Evolutionary conservation across 768 basidiomycete species (phyloP).

Genomic region (Saitozyma sp.): DNA sequence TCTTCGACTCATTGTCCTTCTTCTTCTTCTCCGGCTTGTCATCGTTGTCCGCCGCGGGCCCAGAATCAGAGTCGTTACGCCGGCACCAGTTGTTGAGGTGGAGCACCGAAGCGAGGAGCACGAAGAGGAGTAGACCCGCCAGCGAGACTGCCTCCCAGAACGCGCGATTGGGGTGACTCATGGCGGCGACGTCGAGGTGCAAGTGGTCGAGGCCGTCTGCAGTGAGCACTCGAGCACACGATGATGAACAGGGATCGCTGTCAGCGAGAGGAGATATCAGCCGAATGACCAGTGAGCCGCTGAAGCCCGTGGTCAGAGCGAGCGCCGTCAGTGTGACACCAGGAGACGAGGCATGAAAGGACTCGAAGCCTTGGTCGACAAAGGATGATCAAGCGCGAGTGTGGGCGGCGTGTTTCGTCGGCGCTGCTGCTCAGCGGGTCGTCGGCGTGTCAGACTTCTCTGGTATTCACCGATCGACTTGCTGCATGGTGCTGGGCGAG

Average conservation of each 20-base stretch:
- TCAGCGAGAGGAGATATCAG: background rate
- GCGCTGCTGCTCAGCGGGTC: too few species aligned
- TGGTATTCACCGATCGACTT: too few species aligned
- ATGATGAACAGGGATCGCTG: background rate
- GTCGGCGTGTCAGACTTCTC: too few species aligned
- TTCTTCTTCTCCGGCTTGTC: background rate
- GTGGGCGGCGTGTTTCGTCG: too few species aligned
- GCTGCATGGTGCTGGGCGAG: too few species aligned
- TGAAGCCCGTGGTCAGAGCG: background rate
- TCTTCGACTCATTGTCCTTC: background rate
- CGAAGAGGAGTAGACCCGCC: constrained; percentile 2
- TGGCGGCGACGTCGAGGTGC: background rate
- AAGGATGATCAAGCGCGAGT: too few species aligned
- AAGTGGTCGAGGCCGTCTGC: background rate
- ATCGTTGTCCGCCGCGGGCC: background rate
- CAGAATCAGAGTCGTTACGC: background rate
- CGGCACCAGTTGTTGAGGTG: constrained; percentile 7
- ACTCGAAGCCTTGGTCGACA: background rate
- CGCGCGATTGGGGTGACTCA: constrained; percentile 10
- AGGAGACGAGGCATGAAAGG: background rate
- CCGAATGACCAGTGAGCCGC: background rate
- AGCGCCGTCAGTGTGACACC: background rate
- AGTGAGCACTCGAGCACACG: background rate
- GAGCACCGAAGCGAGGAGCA: constrained; percentile 8
- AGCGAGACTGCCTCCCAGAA: constrained; percentile 14